These are phyloP conservation scores for Artemisia argyi DNA, from an alignment of 129 eudicot genomes.

Conservation along the genomic window DNA sequence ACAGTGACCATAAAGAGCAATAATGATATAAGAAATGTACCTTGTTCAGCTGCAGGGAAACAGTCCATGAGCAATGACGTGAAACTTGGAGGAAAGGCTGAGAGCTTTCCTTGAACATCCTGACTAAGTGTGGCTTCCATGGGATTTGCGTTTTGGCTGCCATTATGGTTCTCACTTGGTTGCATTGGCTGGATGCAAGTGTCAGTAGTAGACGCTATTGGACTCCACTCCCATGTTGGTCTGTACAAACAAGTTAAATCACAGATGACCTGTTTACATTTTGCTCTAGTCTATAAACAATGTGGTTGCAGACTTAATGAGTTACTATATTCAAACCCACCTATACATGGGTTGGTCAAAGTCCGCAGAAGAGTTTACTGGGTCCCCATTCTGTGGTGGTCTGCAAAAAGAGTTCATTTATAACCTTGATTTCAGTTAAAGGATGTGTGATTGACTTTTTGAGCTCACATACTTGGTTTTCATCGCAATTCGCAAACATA, in stretches of 20 bases:
- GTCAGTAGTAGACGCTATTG: slow-evolving; percentile 40
- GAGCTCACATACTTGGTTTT: too few relatives aligned
- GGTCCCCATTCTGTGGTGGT: slow-evolving; percentile 38
- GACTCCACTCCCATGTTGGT: slow-evolving; percentile 42
- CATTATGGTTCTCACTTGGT: slow-evolving; percentile 25
- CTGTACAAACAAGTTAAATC: slow-evolving; percentile 42
- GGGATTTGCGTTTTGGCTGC: slow-evolving; percentile 31
- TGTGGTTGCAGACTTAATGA: slow-evolving; percentile 12
- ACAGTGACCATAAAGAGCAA: not conserved
- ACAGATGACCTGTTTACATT: slow-evolving; percentile 14
- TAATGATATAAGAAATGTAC: slow-evolving; percentile 21
- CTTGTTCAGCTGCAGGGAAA: slow-evolving; percentile 46
- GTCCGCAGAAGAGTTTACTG: slow-evolving; percentile 28
- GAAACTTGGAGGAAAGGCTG: slow-evolving; percentile 80
- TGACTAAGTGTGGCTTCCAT: slow-evolving; percentile 19
- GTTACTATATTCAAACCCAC: slow-evolving; percentile 22
- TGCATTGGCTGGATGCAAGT: slow-evolving; percentile 22
- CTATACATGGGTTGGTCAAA: slow-evolving; percentile 25
- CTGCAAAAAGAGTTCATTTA: slow-evolving; percentile 39
- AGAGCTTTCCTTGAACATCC: slow-evolving; percentile 39
- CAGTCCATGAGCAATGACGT: slow-evolving; percentile 64
- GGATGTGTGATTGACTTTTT: too few relatives aligned
- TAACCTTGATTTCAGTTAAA: slow-evolving; percentile 2
- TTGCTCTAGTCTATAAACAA: slow-evolving; percentile 12
- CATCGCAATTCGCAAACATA: too few relatives aligned